These are phyloP conservation scores for Heterobasidion annosum DNA, from an alignment of 1,284 basidiomycete species.

Conservation along the genomic window DNA sequence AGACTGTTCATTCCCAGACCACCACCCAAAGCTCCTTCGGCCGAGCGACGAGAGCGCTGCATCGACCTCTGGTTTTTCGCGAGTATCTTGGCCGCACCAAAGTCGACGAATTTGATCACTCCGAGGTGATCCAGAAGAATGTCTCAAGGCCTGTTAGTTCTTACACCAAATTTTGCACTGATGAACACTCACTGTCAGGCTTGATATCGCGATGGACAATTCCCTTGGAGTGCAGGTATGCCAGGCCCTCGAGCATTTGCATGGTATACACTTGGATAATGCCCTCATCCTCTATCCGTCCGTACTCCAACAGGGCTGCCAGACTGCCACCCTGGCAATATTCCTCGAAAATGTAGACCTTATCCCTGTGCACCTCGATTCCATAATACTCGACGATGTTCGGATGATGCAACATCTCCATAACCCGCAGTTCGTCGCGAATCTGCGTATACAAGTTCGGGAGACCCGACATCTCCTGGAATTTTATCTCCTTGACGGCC, in stretches of 20 bases:
- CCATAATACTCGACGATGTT: constrained; percentile 99
- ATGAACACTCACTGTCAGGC: constrained; percentile 79
- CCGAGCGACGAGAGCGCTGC: constrained; percentile 56
- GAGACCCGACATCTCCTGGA: constrained; percentile 84
- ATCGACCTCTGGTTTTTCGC: constrained; percentile 90
- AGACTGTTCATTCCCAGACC: constrained; percentile 67
- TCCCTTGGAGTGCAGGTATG: constrained; percentile 88
- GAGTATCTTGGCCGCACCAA: constrained; percentile 96
- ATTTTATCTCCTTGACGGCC: constrained; percentile 99
- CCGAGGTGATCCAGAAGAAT: constrained; percentile 92
- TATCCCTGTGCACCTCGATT: constrained; percentile 98
- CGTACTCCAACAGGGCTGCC: constrained; percentile 85
- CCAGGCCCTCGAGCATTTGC: constrained; percentile 93
- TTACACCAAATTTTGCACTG: neutral
- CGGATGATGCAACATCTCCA: constrained; percentile 97
- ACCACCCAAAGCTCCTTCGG: constrained; percentile 23
- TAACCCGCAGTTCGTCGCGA: constrained; percentile 94
- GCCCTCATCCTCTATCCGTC: constrained; percentile 94
- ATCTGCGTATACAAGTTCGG: constrained; percentile 89
- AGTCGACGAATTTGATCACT: constrained; percentile 97
- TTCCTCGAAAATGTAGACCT: constrained; percentile 99
- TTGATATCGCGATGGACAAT: constrained; percentile 98
- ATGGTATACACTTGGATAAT: constrained; percentile 95
- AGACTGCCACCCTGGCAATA: constrained; percentile 96
- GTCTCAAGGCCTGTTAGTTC: constrained; percentile 39